Base-by-base conservation (phyloP, 805 yeast species). In the Candida qinlingensis region DNA sequence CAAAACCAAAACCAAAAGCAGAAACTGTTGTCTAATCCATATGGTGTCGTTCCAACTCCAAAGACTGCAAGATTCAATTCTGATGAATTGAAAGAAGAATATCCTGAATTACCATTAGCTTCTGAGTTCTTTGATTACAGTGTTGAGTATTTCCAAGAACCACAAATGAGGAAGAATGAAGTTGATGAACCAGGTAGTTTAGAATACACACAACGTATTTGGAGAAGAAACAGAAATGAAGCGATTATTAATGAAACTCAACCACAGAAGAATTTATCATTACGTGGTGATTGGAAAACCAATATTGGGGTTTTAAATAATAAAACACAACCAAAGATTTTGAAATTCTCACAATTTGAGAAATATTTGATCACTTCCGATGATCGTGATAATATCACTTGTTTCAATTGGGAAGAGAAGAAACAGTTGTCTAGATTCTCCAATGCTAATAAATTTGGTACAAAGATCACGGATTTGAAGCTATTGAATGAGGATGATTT, bases 151-250 rank as follows among this genome's bases (percentile, higher is more conserved):
- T 94, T 92, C 70, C 96, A 91, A 60, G 98, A 91, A 61, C 97
- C 99, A 0, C 98, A 92, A 62, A 84, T 91, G 84, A 81, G 87
- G 9, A 83, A 80, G 49, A 77, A 79, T 46, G 97, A 92, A 56
- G 68, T 81, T 13, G 97, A 92, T 57, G 96, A 90, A 63, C 94
- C 96, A 0, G 98, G 98, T 0, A 87, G 96, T 48, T 80, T 83
- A 50, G 91, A 87, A 54, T 88, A 87, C 58, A 81, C 87, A 35
- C 83, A 80, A 54, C 73, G 95, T 49, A 67, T 87, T 27, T 94
- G 98, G 98, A 76, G 97, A 57, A 76, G 96, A 54, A 86, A 85
- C 59, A 74, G 98, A 56, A 94, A 94, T 62, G 98, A 94, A 62
- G 65, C 76, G 3, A 87, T 90, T 34, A 87, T 94, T 49, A 85